Percentiles rank a stretch among this genome's conserved stretches.
Conservation (phyloP, 2,329 filamentous ascomycete species). For the Fusarium sp. region DNA sequence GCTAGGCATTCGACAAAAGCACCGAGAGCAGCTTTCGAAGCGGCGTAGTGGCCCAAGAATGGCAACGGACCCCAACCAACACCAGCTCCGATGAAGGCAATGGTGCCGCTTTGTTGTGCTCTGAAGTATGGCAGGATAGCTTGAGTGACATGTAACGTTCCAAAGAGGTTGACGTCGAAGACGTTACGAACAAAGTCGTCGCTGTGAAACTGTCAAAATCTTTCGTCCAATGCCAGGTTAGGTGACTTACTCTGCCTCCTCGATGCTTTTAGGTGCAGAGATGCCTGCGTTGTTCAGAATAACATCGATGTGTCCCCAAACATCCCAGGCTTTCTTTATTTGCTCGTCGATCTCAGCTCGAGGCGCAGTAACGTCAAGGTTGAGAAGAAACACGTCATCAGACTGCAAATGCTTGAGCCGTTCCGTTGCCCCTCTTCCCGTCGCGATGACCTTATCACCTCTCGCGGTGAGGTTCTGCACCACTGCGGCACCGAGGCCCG, state of each 20-base stretch:
- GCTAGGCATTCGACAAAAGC: not conserved
- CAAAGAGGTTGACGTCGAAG: slow-evolving; percentile 9
- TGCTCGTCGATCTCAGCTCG: not conserved
- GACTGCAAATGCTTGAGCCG: slow-evolving; percentile 1
- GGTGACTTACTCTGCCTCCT: slow-evolving; percentile 2
- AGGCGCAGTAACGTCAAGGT: slow-evolving; percentile 2
- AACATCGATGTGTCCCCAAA: slow-evolving; percentile 4
- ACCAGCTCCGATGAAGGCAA: slow-evolving; percentile 1
- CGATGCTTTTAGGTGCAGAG: not conserved
- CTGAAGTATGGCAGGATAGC: slow-evolving; percentile 2
- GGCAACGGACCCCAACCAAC: not conserved
- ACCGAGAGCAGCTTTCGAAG: slow-evolving; percentile 2
- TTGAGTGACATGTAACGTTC: not conserved
- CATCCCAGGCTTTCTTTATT: not conserved
- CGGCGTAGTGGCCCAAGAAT: slow-evolving; percentile 3
- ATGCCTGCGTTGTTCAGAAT: slow-evolving; percentile 5
- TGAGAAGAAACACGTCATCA: not conserved
- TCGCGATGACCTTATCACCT: slow-evolving; percentile 3
- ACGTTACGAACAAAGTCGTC: not conserved
- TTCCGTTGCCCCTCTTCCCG: not conserved
- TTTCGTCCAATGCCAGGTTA: rapidly evolving
- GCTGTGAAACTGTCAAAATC: not conserved
- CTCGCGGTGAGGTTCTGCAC: not conserved
- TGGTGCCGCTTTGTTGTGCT: not conserved
- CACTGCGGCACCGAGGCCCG: slow-evolving; percentile 10